Conservation (phyloP, 2,329 filamentous ascomycete species). For the Ceratocystis smalleyi region DNA sequence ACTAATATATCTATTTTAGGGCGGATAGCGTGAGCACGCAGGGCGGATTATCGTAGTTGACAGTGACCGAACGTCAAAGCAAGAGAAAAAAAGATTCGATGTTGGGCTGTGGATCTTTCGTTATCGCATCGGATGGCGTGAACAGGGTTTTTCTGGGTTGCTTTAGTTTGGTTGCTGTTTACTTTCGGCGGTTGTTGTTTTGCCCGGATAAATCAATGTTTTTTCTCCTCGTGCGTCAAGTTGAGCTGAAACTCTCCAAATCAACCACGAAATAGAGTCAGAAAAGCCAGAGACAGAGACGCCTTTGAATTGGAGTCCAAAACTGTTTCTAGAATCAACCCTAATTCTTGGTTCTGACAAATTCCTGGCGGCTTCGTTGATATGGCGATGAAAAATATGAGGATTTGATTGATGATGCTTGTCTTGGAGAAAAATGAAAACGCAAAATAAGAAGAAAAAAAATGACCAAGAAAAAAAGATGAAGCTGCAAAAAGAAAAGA, state of each 20-base stretch:
- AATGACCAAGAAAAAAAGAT: background rate
- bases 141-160: background rate
- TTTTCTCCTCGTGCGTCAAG: background rate
- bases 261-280: background rate
- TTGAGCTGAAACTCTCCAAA: background rate
- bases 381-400: conserved; percentile 4
- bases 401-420: conserved; percentile 3
- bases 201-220: conserved; percentile 2
- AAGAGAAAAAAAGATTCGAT: background rate
- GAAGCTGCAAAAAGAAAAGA: background rate
- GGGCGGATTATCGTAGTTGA: background rate
- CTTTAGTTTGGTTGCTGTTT: background rate
- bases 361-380: background rate
- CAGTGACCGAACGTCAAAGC: background rate
- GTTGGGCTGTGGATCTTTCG: conserved; percentile 1
- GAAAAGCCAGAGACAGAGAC: background rate
- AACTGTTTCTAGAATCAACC: background rate
- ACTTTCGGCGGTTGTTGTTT: background rate
- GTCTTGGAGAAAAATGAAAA: background rate
- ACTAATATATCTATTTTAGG: too few species aligned
- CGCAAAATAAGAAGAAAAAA: background rate
- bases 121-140: background rate
- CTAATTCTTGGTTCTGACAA: background rate
- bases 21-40: background rate
- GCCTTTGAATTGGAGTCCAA: background rate